Conservation (phyloP, 495 filamentous ascomycete species). For the Aspergillus bertholletiae region DNA sequence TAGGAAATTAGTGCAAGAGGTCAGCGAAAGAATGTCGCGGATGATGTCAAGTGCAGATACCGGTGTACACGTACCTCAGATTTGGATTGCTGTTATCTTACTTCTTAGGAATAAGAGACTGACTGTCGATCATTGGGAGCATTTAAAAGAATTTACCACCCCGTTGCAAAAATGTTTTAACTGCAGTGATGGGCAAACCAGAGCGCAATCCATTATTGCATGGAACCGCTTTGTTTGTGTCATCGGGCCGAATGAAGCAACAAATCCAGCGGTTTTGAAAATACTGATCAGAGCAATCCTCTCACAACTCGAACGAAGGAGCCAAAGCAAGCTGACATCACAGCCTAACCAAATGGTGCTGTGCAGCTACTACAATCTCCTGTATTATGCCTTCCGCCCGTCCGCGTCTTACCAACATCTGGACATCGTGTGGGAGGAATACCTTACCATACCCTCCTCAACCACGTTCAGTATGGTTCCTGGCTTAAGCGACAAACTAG, state of each 20-base stretch:
- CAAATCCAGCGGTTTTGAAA: slow-evolving; percentile 53
- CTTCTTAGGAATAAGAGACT: slow-evolving; percentile 62
- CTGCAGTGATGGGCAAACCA: slow-evolving; percentile 65
- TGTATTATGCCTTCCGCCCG: slow-evolving; percentile 85
- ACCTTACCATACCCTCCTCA: slow-evolving; percentile 51
- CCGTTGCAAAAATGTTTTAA: slow-evolving; percentile 85
- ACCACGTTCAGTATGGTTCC: slow-evolving; percentile 29
- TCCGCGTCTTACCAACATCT: slow-evolving; percentile 56
- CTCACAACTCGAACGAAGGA: slow-evolving; percentile 65
- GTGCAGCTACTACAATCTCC: slow-evolving; percentile 68
- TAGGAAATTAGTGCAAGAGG: slow-evolving; percentile 58
- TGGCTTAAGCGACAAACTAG: slow-evolving; percentile 48
- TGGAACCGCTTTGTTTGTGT: slow-evolving; percentile 82
- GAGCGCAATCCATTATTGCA: slow-evolving; percentile 70
- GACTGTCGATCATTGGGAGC: slow-evolving; percentile 68
- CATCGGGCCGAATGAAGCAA: slow-evolving; percentile 57
- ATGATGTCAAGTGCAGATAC: slow-evolving; percentile 67
- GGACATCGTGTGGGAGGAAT: slow-evolving; percentile 76
- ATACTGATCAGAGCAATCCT: slow-evolving; percentile 68
- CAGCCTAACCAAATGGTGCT: slow-evolving; percentile 58
- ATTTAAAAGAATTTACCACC: slow-evolving; percentile 65
- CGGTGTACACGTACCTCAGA: slow-evolving; percentile 68
- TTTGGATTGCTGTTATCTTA: slow-evolving; percentile 81
- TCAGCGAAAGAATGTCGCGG: slow-evolving; percentile 61
- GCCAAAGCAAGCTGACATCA: slow-evolving; percentile 51